Base-by-base conservation (phyloP, 176 grass and related monocot genomes). In the Typha latifolia region DNA sequence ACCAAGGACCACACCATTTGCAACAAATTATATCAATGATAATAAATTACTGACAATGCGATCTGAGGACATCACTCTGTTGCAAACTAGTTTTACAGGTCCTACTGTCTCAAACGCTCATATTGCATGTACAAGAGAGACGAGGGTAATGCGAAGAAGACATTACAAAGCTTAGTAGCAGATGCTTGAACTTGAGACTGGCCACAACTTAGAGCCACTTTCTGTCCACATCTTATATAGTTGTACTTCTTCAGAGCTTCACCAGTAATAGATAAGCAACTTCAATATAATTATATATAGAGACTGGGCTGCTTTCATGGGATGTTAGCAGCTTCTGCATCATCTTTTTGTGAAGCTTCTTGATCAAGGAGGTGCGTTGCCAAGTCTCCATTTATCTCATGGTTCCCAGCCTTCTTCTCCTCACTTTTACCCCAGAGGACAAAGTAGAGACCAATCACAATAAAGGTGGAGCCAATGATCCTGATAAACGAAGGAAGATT, bases 391-490 rank as follows among this genome's bases (percentile, higher is more conserved):
- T 80, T 64, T 50, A 23, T 68, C 65, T 55, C 66, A 72, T 51
- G 48, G 67, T 64, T 73, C 48, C 29, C 29, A 31, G 67, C 72
- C 21, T 70, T 83, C 61, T 86, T 86, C 77, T 87, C 80, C 64
- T 80, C 49, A 61, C 57, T 80, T 63, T 87, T 83, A 50, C 85
- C 85, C 80, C 85, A 87, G 34, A 87, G 66, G 16, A 87, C 85
- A 74, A 83, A 83, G 80, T 87, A 83, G 8, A 87, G 85, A 12
- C 85, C 85, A 34, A 83, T 73, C 43, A 83, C 72, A 68, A 87
- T 87, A 49, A 83, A 70, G 61, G 73, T 34, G 13, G 80, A 78
- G 21, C 85, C 80, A 66, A 87, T 72, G 62, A 87, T 74, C 80
- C 80, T 87, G 72, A 66, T 32, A 69, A 79, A 59, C 2, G 16